Evolutionary conservation across 257 asterid genomes (phyloP).

Genomic region (Nemophila menziesii): DNA sequence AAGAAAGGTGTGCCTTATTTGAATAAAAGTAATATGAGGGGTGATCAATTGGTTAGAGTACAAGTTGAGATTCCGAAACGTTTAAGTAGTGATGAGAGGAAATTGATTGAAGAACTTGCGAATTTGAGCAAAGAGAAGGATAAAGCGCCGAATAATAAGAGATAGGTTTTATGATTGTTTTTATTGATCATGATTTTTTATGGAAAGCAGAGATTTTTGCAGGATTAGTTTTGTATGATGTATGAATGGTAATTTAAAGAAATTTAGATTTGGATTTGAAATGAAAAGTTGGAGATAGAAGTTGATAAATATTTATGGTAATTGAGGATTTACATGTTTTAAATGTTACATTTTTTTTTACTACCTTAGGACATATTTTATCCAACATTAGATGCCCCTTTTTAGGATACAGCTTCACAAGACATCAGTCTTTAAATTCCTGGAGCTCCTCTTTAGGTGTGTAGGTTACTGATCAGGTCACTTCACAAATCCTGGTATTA

Average conservation of each 20-base stretch:
- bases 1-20: slow-evolving; percentile 76
- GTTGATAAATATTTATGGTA: not conserved
- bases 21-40: slow-evolving; percentile 71
- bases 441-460: too few species aligned
- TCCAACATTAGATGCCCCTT: too few species aligned
- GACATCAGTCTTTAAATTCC: too few species aligned
- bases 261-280: too few species aligned
- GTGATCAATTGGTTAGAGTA: slow-evolving; percentile 91
- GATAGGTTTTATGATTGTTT: slow-evolving; percentile 18
- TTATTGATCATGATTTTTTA: not conserved
- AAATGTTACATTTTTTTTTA: not conserved
- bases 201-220: slow-evolving; percentile 8
- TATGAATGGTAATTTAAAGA: not conserved
- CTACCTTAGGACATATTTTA: too few species aligned
- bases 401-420: too few species aligned
- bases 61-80: slow-evolving; percentile 98
- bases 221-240: slow-evolving; percentile 4
- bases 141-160: slow-evolving; percentile 48
- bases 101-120: slow-evolving; percentile 86
- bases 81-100: slow-evolving; percentile 73
- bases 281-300: not conserved
- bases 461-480: too few species aligned
- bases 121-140: slow-evolving; percentile 59
- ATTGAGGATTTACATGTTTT: not conserved
- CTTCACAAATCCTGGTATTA: too few species aligned